A percentile compares a stretch with the other conserved stretches of the same genome.
These are phyloP conservation scores for Yarrowia sp. DNA, from an alignment of 805 yeast species.

Conservation along the genomic window DNA sequence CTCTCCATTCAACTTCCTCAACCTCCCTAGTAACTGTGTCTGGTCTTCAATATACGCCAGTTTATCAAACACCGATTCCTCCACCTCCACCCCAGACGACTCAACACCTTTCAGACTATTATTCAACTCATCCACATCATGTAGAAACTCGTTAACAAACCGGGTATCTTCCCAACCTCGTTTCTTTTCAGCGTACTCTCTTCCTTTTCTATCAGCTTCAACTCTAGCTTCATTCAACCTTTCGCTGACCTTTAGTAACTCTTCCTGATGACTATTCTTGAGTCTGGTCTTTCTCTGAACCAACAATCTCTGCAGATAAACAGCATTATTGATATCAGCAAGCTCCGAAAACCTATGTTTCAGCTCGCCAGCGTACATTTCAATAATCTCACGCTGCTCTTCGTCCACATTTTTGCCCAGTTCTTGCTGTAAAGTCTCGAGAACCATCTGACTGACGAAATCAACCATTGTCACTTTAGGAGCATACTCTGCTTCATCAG, in stretches of 20 bases:
- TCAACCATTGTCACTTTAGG: slow-evolving; percentile 2
- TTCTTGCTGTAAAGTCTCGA: background rate
- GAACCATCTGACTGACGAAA: slow-evolving; percentile 6
- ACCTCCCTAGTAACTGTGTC: background rate
- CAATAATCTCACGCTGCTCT: background rate
- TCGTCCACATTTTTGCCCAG: background rate
- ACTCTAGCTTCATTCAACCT: background rate
- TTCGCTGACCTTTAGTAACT: background rate
- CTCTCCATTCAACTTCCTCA: background rate
- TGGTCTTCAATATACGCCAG: slow-evolving; percentile 2
- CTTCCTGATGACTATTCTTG: background rate
- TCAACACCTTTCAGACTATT: background rate
- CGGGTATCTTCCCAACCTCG: background rate
- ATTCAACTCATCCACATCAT: slow-evolving; percentile 11
- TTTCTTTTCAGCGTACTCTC: background rate
- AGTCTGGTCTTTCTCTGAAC: background rate
- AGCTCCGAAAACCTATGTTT: background rate
- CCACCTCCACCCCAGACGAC: background rate
- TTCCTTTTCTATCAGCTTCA: background rate
- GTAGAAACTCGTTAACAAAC: slow-evolving; percentile 3
- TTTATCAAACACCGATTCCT: background rate
- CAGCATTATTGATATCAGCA: background rate
- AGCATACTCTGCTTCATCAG: background rate
- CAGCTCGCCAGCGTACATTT: background rate
- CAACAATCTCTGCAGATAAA: background rate